phyloP scores from a whole-genome alignment of 208 protist species.

The Trypanosoma rangeli region DNA sequence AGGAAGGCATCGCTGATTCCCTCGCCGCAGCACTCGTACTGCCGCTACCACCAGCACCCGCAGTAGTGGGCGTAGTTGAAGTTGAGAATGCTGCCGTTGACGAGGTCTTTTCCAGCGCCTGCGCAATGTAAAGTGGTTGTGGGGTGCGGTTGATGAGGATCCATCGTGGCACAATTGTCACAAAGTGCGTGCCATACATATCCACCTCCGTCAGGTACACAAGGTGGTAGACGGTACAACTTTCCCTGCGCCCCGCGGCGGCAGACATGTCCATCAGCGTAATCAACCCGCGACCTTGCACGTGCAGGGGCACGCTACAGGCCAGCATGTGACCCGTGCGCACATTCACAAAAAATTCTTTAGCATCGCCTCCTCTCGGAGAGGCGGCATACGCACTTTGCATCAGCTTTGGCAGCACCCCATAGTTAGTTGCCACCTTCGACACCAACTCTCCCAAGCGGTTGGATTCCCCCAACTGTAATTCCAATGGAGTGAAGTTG shows the following conservation, averaged over 20 bases:
- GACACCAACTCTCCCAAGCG: conserved; percentile 35
- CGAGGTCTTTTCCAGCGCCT: conserved; percentile 31
- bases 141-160: conserved; percentile 79
- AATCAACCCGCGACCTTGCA: conserved; percentile 74
- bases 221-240: conserved; percentile 50
- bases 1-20: background rate
- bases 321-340: conserved; percentile 37
- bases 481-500: conserved; percentile 70
- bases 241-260: background rate
- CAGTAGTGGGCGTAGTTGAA: conserved; percentile 6
- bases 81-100: conserved; percentile 15
- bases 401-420: conserved; percentile 55
- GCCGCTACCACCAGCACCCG: background rate
- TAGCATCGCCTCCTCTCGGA: conserved; percentile 33
- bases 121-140: conserved; percentile 57
- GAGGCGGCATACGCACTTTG: conserved; percentile 49
- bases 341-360: conserved; percentile 81
- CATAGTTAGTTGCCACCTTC: conserved; percentile 52
- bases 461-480: conserved; percentile 68
- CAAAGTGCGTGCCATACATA: conserved; percentile 52
- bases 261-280: conserved; percentile 39
- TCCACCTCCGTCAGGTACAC: conserved; percentile 63
- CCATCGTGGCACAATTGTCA: conserved; percentile 85
- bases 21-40: background rate
- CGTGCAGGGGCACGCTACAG: conserved; percentile 70